Evolutionary conservation across 352 stramenopile species (phyloP), one percentile per base, ranked within the genome.

Genomic region (Thalassiosira exigua): DNA sequence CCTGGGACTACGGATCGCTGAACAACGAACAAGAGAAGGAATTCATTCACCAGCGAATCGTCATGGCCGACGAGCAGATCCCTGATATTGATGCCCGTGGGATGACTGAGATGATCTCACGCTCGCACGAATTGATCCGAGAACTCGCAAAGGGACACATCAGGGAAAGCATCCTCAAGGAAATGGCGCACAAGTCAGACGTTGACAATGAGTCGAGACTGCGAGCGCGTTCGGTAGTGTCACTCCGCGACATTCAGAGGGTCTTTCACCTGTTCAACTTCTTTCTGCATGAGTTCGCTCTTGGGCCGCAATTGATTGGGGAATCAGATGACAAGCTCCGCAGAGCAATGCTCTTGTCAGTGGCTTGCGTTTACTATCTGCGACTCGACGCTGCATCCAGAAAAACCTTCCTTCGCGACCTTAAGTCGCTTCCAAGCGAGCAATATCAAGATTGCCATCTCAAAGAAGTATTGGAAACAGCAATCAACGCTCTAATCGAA

Each of bases 321-420:
- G 36, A 30, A 4, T 7, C 46, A 29, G 7, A 4, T 29, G 54
- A 24, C 3, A 60, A 66, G 33, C 70, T 74, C 19, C 58, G 75
- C 1, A 29, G 58, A 22, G 79, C 79, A 26, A 79, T 88, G 59
- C 27, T 87, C 3, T 29, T 89, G 24, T 56, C 82, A 33, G 65
- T 89, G 29, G 68, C 69, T 14, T 65, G 83, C 46, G 69, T 89
- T n/a, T 89, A 89, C 44, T 89, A 89, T 48, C 61, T 89, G 2
- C 21, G 82, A 21, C 42, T 89, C 1, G 79, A 85, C 41, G 22
- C 26, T 51, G 41, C 62, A 17, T n/a, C 50, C 22, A 72, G 66
- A 54, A 64, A 32, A n/a, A 24, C 44, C 17, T 78, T 85, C 19
- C 12, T 81, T 11, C 19, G 69, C 11, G 54, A 84, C 27, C 42